Evolutionary conservation across 495 filamentous ascomycete species (phyloP).

Genomic region (Lophiotrema nucula): DNA sequence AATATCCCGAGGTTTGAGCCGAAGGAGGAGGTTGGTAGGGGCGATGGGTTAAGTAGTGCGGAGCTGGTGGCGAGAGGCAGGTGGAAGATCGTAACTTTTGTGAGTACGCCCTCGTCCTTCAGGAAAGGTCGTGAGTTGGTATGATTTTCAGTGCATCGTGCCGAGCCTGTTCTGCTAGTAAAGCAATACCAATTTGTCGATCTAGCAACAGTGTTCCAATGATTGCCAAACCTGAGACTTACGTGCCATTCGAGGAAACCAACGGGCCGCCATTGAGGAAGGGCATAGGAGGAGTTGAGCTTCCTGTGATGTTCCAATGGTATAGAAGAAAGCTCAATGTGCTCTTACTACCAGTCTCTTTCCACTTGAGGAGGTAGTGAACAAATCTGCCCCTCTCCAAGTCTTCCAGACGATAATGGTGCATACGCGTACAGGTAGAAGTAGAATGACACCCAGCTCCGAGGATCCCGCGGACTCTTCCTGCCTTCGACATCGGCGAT

Average conservation of each 20-base stretch:
- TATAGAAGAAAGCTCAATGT: no score
- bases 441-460: no score
- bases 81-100: constrained; percentile 43
- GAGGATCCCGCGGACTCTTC: no score
- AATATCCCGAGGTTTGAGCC: constrained; percentile 35
- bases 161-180: no score
- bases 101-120: no score
- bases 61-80: constrained; percentile 46
- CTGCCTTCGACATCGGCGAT: no score
- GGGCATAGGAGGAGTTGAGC: constrained; percentile 44
- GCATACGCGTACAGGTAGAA: no score
- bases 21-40: constrained; percentile 17
- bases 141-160: not conserved
- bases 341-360: no score
- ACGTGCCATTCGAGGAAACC: constrained; percentile 41
- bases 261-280: constrained; percentile 40
- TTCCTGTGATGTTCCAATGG: constrained; percentile 37
- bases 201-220: constrained; percentile 40
- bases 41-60: constrained; percentile 44
- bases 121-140: constrained; percentile 41
- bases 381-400: no score
- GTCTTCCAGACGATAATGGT: no score
- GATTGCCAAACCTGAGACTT: constrained; percentile 42
- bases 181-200: not conserved
- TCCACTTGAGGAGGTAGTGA: no score